Base-by-base conservation (phyloP, 73 alveolate species). In the Paramecium bursaria region DNA sequence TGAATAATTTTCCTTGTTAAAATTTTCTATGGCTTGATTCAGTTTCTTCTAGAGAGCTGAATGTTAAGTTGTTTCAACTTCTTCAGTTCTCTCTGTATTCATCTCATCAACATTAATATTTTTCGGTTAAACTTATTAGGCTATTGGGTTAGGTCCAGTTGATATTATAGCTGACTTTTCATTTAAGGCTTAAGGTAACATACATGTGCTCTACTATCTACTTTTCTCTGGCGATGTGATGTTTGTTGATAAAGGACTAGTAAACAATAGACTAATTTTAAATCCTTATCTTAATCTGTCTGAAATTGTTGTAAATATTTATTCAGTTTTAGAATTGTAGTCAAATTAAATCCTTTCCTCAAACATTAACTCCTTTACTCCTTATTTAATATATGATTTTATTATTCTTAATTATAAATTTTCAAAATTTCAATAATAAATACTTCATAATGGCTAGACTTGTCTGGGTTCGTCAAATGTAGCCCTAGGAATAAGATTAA, bases 381-480 rank as follows among this genome's bases (percentile, higher is more conserved):
- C n/a, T n/a, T n/a, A n/a, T n/a, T n/a, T n/a, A n/a, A n/a, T n/a
- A n/a, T n/a, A n/a, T n/a, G n/a, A n/a, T n/a, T n/a, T n/a, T n/a
- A n/a, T n/a, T n/a, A n/a, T n/a, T n/a, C n/a, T n/a, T n/a, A n/a
- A n/a, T n/a, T n/a, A n/a, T n/a, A n/a, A n/a, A n/a, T n/a, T n/a
- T n/a, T n/a, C n/a, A n/a, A n/a, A n/a, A n/a, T n/a, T n/a, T n/a
- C n/a, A n/a, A n/a, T n/a, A n/a, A n/a, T n/a, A n/a, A n/a, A n/a
- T n/a, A n/a, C n/a, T n/a, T n/a, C n/a, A n/a, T n/a, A n/a, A n/a
- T n/a, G n/a, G n/a, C n/a, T n/a, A n/a, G n/a, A n/a, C n/a, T n/a
- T n/a, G n/a, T n/a, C n/a, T n/a, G n/a, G n/a, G n/a, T 39, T 48
- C 61, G 22, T 67, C 82, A 42, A 35, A 67, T 39, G 22, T 17